Base-by-base conservation (phyloP, 2,329 filamentous ascomycete species). In the Cladophialophora immunda region DNA sequence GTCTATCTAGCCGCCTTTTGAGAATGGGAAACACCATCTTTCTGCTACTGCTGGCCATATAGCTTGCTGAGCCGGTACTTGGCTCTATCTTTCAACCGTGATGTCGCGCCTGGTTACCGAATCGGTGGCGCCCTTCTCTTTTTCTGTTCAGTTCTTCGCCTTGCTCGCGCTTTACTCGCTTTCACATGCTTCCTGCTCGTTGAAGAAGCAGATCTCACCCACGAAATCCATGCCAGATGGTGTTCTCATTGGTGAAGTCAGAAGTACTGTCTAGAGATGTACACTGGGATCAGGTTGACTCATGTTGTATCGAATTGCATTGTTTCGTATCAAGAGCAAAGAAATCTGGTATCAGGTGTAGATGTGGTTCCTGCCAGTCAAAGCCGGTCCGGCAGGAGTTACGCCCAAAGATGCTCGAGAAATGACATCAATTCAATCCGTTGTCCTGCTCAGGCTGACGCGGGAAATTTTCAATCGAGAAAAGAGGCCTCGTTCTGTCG, bases 221-320 rank as follows among this genome's bases (percentile, higher is more conserved):
- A n/a, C 1, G 7, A 47, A 13, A 25, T 50, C 19, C 45, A 19
- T 50, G 7, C 45, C 45, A 50, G 22, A 15, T 50, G 45, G 45
- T 41, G 38, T 41, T 17, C 38, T 25, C 45, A 50, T 50, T 50
- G 45, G 19, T 27, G 8, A 50, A 50, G 19, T 50, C 22, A 50
- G 11, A 2, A 50, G 45, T 50, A 50, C 45, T 50, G 45, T 50
- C 45, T 50, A 50, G 45, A 50, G 19, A 50, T 25, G 45, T 50
- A 50, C 45, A 22, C 45, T 25, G 11, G 45, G 9, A 15, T 47
- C 19, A 50, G 45, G 45, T 50, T 25, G 45, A 50, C 22, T 50
- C 45, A 50, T 27, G 45, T 50, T 50, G 45, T 50, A 50, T 50
- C 45, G 45, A 50, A 50, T 50, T 50, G 45, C 45, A 50, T 50